Evolutionary conservation across 768 basidiomycete genomes (phyloP).

Genomic region (Mycena sanguinolenta): DNA sequence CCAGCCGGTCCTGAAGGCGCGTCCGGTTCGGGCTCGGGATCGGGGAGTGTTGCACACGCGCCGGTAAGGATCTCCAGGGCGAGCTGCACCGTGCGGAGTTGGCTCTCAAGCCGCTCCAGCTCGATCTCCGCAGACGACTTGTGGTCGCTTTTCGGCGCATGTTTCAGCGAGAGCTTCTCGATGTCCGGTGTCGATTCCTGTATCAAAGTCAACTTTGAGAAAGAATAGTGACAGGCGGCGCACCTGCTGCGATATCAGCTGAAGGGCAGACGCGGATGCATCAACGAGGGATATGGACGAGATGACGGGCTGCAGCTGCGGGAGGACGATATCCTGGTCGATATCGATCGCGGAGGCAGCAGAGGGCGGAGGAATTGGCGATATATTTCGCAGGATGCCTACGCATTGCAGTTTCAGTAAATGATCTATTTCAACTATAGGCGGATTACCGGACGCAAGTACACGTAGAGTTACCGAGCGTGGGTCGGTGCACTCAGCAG

Average conservation of each 20-base stretch:
- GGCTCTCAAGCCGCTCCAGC: conserved; percentile 79
- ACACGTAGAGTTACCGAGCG: conserved; percentile 69
- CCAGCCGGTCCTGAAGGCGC: conserved; percentile 47
- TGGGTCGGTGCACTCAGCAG: conserved; percentile 58
- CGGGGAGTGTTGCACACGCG: conserved; percentile 88
- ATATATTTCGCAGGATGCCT: conserved; percentile 85
- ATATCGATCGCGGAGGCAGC: conserved; percentile 73
- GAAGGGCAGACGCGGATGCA: conserved; percentile 61
- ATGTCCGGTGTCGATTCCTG: conserved; percentile 60
- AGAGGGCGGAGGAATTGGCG: conserved; percentile 80
- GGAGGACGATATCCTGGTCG: conserved; percentile 79
- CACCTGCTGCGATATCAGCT: conserved; percentile 67
- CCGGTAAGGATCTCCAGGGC: conserved; percentile 92
- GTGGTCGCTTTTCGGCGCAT: conserved; percentile 83
- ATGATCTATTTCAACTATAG: conserved; percentile 9
- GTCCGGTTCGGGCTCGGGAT: conserved; percentile 65
- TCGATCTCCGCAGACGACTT: conserved; percentile 76
- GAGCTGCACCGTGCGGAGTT: conserved; percentile 80
- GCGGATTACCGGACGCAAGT: conserved; percentile 71
- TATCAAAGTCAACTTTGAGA: too few relatives aligned
- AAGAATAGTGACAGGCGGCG: conserved; percentile 38
- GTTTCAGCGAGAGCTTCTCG: conserved; percentile 72
- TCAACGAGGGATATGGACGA: conserved; percentile 69
- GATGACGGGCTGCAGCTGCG: conserved; percentile 77
- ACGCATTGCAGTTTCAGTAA: conserved; percentile 1